Evolutionary conservation across 305 asterid species (phyloP), one percentile per base, ranked within the genome.

Genomic region (Stenogyne calaminthoides): DNA sequence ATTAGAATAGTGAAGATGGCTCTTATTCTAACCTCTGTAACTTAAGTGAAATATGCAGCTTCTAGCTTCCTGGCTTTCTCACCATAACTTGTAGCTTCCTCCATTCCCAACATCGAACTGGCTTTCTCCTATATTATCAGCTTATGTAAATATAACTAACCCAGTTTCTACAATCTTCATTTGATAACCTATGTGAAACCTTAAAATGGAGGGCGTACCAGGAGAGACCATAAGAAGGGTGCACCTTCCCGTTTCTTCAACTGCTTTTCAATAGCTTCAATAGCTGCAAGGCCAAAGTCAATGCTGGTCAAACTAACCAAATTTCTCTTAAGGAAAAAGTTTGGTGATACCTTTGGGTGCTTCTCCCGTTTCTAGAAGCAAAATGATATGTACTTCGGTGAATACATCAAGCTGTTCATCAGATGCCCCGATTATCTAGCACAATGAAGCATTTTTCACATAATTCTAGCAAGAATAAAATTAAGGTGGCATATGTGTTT

Each of bases 321-420:
- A 25, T 25, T 55, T 62, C 42, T 2, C 12, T 70, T 25, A 42
- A 22, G 65, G 34, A 39, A 16, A 52, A 70, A 73, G 60, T 46
- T 27, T 60, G 25, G 72, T 7, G 10, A 70, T 78, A 95, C 99
- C 99, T 75, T 61, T 67, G 5, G 67, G 52, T 57, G 91, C 74
- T 66, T 87, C 88, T 74, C 96, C 93, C 0, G 82, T 73, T 36
- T 83, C 79, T 25, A 91, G 83, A 76, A 95, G 86, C 82, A 91
- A 73, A 52, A 59, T 78, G 73, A 87, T 78, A 77, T 94, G 88
- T 12, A 95, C 75, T 80, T 92, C 98, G 36, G 78, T 87, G 78
- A 95, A 95, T 25, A 91, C 97, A 20, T 95, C 99, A 27, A 90
- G 85, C 64, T 95, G 99, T 81, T 95, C 99, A 64, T 92, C 97